Evolutionary conservation across 2,329 filamentous ascomycete species (phyloP).

Genomic region (Ramularia collo-cygni): DNA sequence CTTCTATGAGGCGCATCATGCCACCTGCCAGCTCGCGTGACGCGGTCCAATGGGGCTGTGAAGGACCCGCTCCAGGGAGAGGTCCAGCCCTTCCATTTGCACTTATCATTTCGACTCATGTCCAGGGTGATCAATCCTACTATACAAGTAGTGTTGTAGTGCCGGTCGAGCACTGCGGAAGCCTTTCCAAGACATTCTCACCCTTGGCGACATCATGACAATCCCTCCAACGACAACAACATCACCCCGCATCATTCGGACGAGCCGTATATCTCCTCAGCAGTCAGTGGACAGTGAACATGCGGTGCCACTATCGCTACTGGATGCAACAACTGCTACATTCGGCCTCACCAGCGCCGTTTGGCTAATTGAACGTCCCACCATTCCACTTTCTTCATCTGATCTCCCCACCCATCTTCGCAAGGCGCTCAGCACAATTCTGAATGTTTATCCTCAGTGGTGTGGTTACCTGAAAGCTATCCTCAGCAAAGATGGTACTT

Average conservation of each 20-base stretch:
- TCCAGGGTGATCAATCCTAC: too few relatives aligned
- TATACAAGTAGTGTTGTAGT: too few relatives aligned
- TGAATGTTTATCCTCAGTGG: conserved; percentile 5
- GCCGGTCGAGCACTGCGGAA: too few relatives aligned
- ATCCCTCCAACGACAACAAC: not conserved
- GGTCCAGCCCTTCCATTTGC: too few relatives aligned
- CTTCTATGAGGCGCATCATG: too few relatives aligned
- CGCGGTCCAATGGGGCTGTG: too few relatives aligned
- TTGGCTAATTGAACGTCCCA: conserved; percentile 5
- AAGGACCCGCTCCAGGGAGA: too few relatives aligned
- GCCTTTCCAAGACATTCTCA: too few relatives aligned
- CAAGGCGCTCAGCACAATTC: not conserved
- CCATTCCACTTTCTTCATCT: not conserved
- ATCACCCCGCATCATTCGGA: not conserved
- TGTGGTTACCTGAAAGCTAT: conserved; percentile 5
- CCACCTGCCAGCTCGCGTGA: too few relatives aligned
- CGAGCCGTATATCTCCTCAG: not conserved
- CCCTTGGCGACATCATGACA: not conserved
- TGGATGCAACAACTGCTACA: conserved; percentile 7
- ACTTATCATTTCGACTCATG: too few relatives aligned
- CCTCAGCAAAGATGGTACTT: not conserved
- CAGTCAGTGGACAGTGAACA: not conserved
- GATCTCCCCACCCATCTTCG: conserved; percentile 1
- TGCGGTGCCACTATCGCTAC: conserved; percentile 4
- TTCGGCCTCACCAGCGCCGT: conserved; percentile 6